Base-by-base conservation (phyloP, 805 yeast genomes). In the Candida easanensis region DNA sequence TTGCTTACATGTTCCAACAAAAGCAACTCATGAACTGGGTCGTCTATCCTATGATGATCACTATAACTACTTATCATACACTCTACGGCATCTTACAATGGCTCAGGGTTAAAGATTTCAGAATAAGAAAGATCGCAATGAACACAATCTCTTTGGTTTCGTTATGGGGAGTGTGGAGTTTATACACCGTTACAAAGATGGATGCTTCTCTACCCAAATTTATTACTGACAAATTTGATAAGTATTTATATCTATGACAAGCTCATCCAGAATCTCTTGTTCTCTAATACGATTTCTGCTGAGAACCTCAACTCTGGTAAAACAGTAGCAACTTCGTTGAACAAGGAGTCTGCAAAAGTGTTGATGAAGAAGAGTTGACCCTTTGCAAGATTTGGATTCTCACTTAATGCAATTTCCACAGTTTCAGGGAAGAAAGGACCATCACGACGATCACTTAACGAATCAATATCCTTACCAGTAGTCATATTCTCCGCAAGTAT, bases 341-440 rank as follows among this genome's bases (percentile, higher is more conserved):
- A 91, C 60, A 89, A 78, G 42, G 81, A 82, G 48, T 70, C 78
- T 4, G 96, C 97, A 71, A 87, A 90, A 15, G 87, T 75, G 54
- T 77, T 73, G 45, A 89, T 88, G 70, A 90, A 90, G 58, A 87
- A 88, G 25, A 87, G 63, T 65, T 90, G 97, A 15, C 90, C 87
- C 50, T 74, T 73, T 25, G 81, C 80, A 28, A 89, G 68, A 13
- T 56, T 48, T 8, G 83, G 80, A 41, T 73, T 73, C 35, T 61
- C 52, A 7, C 53, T 39, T 17, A 84, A 61, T 5, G 84, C 73
- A 9, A 69, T 70, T 2, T 70, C 65, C 9, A 76, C 56, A 2
- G 60, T 47, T 16, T 44, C 35, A 1, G 80, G 79, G 36, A 74
- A 60, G 18, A 45, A 44, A 1, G 56, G 52, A 8, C 43, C 44